Percentiles rank a stretch among this genome's conserved stretches.
phyloP scores from a whole-genome alignment of 106 monocot species.

The Narthecium ossifragum region DNA sequence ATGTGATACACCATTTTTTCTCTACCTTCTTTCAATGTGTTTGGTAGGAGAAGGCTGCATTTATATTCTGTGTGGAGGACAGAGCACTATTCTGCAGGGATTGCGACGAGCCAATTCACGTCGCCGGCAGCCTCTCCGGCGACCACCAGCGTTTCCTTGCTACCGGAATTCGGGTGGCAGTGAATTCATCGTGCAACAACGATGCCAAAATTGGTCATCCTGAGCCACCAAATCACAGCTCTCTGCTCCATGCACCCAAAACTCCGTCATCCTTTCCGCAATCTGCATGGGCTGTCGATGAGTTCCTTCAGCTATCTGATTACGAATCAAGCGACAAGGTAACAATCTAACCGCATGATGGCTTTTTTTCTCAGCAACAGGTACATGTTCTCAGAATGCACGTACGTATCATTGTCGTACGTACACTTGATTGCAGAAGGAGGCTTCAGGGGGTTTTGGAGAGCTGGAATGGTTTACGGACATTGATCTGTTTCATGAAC shows the following conservation, averaged over 20 bases:
- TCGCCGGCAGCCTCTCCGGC: slow-evolving; percentile 59
- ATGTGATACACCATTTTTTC: not conserved
- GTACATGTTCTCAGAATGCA: not conserved
- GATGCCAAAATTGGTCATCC: slow-evolving; percentile 6
- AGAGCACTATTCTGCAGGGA: slow-evolving; percentile 84
- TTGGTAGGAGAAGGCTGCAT: slow-evolving; percentile 70
- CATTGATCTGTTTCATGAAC: slow-evolving; percentile 48
- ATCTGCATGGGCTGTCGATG: slow-evolving; percentile 74
- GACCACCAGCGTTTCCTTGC: slow-evolving; percentile 76
- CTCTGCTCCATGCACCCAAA: not conserved
- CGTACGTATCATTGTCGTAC: not conserved
- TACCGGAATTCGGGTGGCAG: slow-evolving; percentile 73
- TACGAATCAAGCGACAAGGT: slow-evolving; percentile 76
- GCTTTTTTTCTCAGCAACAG: not conserved
- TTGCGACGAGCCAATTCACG: slow-evolving; percentile 79
- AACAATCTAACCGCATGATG: not conserved
- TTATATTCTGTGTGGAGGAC: slow-evolving; percentile 94
- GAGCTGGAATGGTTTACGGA: slow-evolving; percentile 83
- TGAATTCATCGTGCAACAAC: slow-evolving; percentile 26
- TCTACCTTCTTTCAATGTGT: not conserved
- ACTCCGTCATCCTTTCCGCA: slow-evolving; percentile 8
- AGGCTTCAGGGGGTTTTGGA: slow-evolving; percentile 38
- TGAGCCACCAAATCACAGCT: slow-evolving; percentile 26
- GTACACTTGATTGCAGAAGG: slow-evolving; percentile 35
- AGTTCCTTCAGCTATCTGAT: slow-evolving; percentile 86